These are phyloP conservation scores for Vitis hybrid DNA, from an alignment of 177 flowering plant genomes.

Conservation along the genomic window DNA sequence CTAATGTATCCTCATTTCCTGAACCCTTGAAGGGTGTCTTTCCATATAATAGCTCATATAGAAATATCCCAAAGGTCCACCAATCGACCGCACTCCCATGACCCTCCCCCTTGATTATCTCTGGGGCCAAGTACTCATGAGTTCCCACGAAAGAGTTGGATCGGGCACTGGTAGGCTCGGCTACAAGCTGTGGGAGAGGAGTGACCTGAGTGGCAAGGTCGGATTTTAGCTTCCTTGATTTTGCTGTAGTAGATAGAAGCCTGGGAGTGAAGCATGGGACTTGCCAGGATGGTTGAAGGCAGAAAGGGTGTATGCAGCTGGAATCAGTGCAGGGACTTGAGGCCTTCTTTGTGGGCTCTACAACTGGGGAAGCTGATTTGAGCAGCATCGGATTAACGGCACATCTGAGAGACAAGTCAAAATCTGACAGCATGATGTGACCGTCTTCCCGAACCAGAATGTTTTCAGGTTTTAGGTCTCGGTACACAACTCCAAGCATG, in stretches of 20 bases:
- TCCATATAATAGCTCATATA: constrained; percentile 78
- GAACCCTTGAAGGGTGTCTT: constrained; percentile 84
- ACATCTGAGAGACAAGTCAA: constrained; percentile 82
- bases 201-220: constrained; percentile 45
- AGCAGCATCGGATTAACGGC: constrained; percentile 58
- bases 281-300: constrained; percentile 77
- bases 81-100: constrained; percentile 93
- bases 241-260: constrained; percentile 41
- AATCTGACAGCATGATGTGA: constrained; percentile 89
- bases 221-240: constrained; percentile 45
- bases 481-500: constrained; percentile 85
- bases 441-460: constrained; percentile 79
- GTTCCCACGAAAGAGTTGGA: constrained; percentile 94
- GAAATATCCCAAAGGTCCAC: constrained; percentile 88
- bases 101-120: constrained; percentile 79
- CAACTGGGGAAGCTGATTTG: constrained; percentile 39
- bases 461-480: constrained; percentile 87
- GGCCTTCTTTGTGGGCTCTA: constrained; percentile 41
- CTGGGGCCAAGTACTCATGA: constrained; percentile 91
- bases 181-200: constrained; percentile 74
- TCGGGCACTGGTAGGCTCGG: constrained; percentile 80
- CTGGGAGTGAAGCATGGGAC: constrained; percentile 77
- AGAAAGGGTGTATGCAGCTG: constrained; percentile 79
- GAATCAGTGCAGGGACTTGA: constrained; percentile 50
- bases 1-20: constrained; percentile 69